phyloP scores from a whole-genome alignment of 345 rosid genomes.

The Citrus inodora region DNA sequence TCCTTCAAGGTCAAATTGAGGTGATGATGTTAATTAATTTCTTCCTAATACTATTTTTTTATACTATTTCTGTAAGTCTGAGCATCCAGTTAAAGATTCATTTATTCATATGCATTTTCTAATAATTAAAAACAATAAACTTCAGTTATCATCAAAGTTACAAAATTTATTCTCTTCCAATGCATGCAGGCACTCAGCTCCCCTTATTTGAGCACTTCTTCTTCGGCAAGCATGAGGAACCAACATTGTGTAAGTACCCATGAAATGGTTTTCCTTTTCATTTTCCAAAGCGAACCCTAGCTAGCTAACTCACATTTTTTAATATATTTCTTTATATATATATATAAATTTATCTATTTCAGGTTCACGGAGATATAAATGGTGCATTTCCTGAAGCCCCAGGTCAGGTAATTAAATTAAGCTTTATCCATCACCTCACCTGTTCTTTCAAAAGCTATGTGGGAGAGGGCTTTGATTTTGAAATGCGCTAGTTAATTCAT shows the following conservation, averaged over 20 bases:
- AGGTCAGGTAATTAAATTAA: conserved; percentile 19
- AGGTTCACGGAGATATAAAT: conserved; percentile 32
- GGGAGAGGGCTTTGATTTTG: not conserved
- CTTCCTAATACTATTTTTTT: conserved; percentile 4
- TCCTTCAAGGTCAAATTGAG: conserved; percentile 68
- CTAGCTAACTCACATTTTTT: not conserved
- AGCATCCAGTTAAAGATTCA: conserved; percentile 33
- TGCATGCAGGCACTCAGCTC: conserved; percentile 49
- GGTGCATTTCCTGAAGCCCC: conserved; percentile 20
- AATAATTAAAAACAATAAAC: too few relatives aligned
- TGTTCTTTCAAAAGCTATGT: not conserved
- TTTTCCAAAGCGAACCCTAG: conserved; percentile 21
- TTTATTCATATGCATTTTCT: conserved; percentile 13
- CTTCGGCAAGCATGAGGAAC: conserved; percentile 34
- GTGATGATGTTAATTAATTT: conserved; percentile 22
- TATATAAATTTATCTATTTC: not conserved
- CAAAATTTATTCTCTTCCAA: not conserved
- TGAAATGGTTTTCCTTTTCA: not conserved
- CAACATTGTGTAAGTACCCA: conserved; percentile 42
- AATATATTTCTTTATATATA: not conserved
- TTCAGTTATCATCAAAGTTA: too few relatives aligned
- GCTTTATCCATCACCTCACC: conserved; percentile 28
- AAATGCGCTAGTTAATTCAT: conserved; percentile 8
- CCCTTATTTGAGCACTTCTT: conserved; percentile 42
- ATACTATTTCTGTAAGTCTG: too few relatives aligned